Percentiles rank a stretch among this genome's conserved stretches.
Conservation (phyloP, 176 grass and related monocot genomes). For the Aegilops speltoides region DNA sequence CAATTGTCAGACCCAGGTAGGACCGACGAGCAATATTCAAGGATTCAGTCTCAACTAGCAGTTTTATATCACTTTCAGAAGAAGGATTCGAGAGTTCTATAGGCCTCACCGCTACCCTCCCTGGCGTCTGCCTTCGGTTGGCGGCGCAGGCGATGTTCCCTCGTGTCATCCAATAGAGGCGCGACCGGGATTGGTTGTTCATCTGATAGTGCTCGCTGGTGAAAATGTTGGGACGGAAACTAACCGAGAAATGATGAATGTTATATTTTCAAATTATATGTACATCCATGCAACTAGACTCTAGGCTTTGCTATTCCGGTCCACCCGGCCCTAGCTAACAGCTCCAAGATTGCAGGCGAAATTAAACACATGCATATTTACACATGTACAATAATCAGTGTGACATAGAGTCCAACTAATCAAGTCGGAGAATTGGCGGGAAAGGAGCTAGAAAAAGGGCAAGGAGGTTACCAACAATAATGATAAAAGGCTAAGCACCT, state of each 20-base stretch:
- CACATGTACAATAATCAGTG: conserved; percentile 2
- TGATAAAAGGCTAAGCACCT: conserved; percentile 45
- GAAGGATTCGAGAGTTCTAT: too few species aligned
- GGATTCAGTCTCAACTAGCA: too few species aligned
- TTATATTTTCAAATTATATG: background rate
- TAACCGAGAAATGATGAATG: background rate
- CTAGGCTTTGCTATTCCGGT: background rate
- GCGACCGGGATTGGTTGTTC: too few species aligned
- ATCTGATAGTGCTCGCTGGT: background rate
- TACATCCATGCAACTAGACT: background rate
- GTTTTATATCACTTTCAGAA: too few species aligned
- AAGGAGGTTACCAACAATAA: conserved; percentile 21
- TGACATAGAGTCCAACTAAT: conserved; percentile 15
- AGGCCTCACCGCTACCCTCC: too few species aligned
- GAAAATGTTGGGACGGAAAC: background rate
- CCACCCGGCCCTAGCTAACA: too few species aligned
- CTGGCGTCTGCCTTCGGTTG: too few species aligned
- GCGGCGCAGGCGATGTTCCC: too few species aligned
- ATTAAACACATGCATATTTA: background rate
- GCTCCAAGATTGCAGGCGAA: background rate
- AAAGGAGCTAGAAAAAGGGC: background rate
- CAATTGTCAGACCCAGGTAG: background rate
- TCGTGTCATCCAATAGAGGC: too few species aligned
- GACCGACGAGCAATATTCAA: too few species aligned
- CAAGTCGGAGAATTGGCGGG: background rate